Percentiles rank a stretch among this genome's conserved stretches.
Evolutionary conservation across 1,139 yeast genomes (phyloP).

Genomic region (Yamadazyma epiphylla): DNA sequence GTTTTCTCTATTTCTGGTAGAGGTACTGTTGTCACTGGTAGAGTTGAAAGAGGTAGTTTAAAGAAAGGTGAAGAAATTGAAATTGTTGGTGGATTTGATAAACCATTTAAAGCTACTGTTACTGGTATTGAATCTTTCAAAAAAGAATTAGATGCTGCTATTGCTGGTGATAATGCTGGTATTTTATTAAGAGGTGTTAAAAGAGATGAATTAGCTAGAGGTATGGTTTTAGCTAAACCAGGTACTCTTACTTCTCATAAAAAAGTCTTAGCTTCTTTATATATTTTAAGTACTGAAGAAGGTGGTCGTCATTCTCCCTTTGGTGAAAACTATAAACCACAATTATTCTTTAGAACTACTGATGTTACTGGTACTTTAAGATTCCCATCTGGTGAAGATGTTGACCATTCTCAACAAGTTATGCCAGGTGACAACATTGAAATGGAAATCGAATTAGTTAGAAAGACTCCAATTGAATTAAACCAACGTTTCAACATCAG

Average conservation of each 20-base stretch:
- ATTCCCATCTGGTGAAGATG: slow-evolving; percentile 85
- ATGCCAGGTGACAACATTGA: slow-evolving; percentile 99
- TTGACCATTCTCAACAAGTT: slow-evolving; percentile 82
- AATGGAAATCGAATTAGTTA: slow-evolving; percentile 88
- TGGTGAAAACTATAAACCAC: slow-evolving; percentile 97
- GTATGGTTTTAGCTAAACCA: slow-evolving; percentile 96
- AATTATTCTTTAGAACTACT: slow-evolving; percentile 92
- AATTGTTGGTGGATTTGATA: slow-evolving; percentile 86
- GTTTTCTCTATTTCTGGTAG: slow-evolving; percentile 98
- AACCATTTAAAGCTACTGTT: slow-evolving; percentile 88
- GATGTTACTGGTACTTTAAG: slow-evolving; percentile 89
- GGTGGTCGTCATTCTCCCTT: slow-evolving; percentile 99
- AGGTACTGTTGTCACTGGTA: slow-evolving; percentile 98
- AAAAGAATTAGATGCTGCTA: slow-evolving; percentile 95
- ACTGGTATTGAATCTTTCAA: slow-evolving; percentile 99
- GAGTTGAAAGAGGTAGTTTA: slow-evolving; percentile 96
- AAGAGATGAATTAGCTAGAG: slow-evolving; percentile 95
- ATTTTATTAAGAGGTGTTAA: slow-evolving; percentile 95
- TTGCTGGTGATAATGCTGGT: slow-evolving; percentile 99
- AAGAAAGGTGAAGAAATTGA: slow-evolving; percentile 99
- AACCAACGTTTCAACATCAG: slow-evolving; percentile 99
- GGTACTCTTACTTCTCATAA: slow-evolving; percentile 90
- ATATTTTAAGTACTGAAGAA: slow-evolving; percentile 91
- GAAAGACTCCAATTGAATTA: slow-evolving; percentile 91
- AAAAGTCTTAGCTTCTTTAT: slow-evolving; percentile 90